phyloP scores from a whole-genome alignment of 129 eudicot species.

The Kitagawia praeruptora region DNA sequence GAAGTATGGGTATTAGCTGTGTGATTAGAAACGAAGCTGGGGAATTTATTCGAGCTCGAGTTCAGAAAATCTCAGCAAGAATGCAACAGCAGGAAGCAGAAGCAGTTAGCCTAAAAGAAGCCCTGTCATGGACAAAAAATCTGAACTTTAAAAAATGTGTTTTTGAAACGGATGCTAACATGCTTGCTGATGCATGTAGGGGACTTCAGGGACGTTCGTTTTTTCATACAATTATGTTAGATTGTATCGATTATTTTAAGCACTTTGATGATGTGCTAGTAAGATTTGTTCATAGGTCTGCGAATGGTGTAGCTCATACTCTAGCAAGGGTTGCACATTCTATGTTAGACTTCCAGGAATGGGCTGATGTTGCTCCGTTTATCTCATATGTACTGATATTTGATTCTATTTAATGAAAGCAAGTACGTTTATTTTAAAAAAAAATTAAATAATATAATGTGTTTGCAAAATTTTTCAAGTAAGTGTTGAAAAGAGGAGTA shows the following conservation, averaged over 20 bases:
- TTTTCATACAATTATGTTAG: background rate
- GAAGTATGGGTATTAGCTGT: background rate
- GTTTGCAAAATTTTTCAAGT: no score
- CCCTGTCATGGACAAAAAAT: background rate
- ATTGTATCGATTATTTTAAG: background rate
- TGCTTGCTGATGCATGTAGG: background rate
- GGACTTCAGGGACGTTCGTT: background rate
- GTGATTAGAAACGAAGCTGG: background rate
- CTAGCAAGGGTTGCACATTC: background rate
- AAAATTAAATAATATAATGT: no score
- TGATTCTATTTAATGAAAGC: background rate
- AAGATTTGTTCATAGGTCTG: background rate
- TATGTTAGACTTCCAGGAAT: background rate
- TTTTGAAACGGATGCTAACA: background rate
- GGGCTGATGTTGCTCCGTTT: background rate
- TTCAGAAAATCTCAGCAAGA: no score
- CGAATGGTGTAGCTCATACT: background rate
- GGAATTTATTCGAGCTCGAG: background rate
- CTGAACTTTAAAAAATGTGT: background rate
- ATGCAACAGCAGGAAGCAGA: background rate
- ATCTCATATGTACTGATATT: background rate
- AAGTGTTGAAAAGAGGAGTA: no score
- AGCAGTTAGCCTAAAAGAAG: background rate
- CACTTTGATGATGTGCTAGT: background rate
- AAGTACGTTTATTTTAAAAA: no score